These are phyloP conservation scores for Raddia guianensis DNA, from an alignment of 176 grass and related monocot genomes.

Conservation along the genomic window DNA sequence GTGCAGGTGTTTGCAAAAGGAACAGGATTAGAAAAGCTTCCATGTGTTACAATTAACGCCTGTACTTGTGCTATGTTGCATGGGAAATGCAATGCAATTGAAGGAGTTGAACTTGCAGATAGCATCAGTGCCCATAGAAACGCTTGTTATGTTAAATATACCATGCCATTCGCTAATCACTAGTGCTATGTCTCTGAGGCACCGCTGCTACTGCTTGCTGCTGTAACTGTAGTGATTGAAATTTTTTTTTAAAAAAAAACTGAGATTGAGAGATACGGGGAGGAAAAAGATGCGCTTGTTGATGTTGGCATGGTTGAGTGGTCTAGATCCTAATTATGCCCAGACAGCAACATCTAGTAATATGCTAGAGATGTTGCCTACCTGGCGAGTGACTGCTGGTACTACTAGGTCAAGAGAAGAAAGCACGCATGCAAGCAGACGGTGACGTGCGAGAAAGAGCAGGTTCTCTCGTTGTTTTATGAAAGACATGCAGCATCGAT, in stretches of 20 bases:
- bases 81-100: background rate
- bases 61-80: background rate
- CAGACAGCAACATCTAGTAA: background rate
- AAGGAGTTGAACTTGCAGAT: background rate
- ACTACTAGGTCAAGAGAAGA: too few relatives aligned
- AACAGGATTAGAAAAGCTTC: background rate
- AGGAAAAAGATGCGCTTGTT: too few relatives aligned
- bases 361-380: background rate
- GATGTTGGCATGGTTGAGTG: background rate
- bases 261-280: too few relatives aligned
- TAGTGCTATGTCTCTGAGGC: too few relatives aligned
- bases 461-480: background rate
- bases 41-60: background rate
- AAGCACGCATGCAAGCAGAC: too few relatives aligned
- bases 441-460: too few relatives aligned
- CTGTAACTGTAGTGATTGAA: background rate
- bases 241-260: too few relatives aligned
- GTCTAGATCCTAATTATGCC: background rate
- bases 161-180: background rate
- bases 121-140: background rate
- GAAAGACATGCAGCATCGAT: background rate
- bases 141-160: background rate
- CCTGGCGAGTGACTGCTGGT: background rate
- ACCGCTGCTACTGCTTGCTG: background rate
- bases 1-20: background rate